These are phyloP conservation scores for Pleurotus platypus DNA, from an alignment of 768 basidiomycete genomes.

Conservation along the genomic window DNA sequence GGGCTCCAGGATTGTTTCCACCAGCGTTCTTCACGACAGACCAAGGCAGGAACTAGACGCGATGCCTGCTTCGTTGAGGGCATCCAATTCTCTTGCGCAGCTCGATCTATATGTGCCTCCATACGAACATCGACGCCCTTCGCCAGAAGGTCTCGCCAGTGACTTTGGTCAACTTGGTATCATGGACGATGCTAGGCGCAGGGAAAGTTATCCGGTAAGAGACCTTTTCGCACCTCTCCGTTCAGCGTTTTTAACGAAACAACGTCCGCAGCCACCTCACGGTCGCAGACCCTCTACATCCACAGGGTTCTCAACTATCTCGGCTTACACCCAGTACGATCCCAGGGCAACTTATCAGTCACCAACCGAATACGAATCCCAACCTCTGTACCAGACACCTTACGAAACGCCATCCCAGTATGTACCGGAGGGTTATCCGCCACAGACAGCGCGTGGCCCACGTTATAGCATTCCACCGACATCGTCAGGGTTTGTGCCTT, in stretches of 20 bases:
- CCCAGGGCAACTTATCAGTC: slow-evolving; percentile 36
- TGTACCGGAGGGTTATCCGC: slow-evolving; percentile 26
- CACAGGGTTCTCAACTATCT: slow-evolving; percentile 28
- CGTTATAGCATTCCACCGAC: slow-evolving; percentile 64
- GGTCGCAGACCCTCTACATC: slow-evolving; percentile 35
- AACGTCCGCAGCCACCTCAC: slow-evolving; percentile 27
- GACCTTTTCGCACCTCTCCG: background rate
- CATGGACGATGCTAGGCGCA: slow-evolving; percentile 38
- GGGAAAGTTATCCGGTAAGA: slow-evolving; percentile 62
- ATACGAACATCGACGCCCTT: slow-evolving; percentile 53
- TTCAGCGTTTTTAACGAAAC: slow-evolving; percentile 1
- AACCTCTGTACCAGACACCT: slow-evolving; percentile 37
- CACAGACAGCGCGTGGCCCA: slow-evolving; percentile 45
- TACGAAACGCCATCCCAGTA: slow-evolving; percentile 22
- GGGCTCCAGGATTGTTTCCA: slow-evolving; percentile 27
- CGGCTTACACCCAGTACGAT: slow-evolving; percentile 27
- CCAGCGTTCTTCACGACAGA: slow-evolving; percentile 31
- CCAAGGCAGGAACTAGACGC: slow-evolving; percentile 44
- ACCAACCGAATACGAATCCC: slow-evolving; percentile 10
- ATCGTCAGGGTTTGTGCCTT: slow-evolving; percentile 68
- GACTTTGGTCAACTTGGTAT: slow-evolving; percentile 68
- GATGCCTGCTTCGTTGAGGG: slow-evolving; percentile 56
- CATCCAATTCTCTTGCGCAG: slow-evolving; percentile 58
- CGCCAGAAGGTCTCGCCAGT: slow-evolving; percentile 51
- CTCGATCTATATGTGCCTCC: slow-evolving; percentile 71